Evolutionary conservation across 2,329 filamentous ascomycete species (phyloP), one percentile per base, ranked within the genome.

Genomic region (Epichloe coenophiala): DNA sequence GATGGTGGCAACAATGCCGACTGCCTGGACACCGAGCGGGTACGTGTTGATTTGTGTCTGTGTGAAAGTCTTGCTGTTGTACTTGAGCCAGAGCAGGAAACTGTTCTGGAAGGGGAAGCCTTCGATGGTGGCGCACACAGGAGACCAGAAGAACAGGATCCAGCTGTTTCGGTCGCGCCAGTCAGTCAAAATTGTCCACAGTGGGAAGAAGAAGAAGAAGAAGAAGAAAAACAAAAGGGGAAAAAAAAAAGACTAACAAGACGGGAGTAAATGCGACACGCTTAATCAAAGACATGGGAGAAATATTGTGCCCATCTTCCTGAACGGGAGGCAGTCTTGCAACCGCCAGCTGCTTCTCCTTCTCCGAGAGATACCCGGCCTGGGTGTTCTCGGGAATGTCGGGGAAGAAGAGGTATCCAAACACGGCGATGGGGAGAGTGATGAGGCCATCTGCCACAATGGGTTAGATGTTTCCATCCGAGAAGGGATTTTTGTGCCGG

Each of bases 381-480:
- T 66, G 65, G 1, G 73, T 66, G 0, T 74, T 76, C 21, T 71
- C 70, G 0, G 64, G 76, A 59, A 53, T 76, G 17, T 68, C 65
- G 1, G 66, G 66, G 44, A 69, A 68, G 41, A 68, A 57, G 27
- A 67, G 49, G 57, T 64, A 60, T 13, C 65, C 65, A 11, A 64
- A 64, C 0, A 66, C 15, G 2, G 65, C 66, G 5, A 69, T 57
- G 1, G 65, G 63, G 2, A 68, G 55, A 3, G 66, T 68, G 2
- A 69, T 71, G 1, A 74, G 68, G 1, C 83, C 83, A 59, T 87
- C 31, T 31, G 31, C 31, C 31, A 11, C 9, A 31, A 0, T 9
- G 3, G 3, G 31, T 11, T 31, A 31, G 31, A 31, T 9, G 3
- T 31, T 31, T 11, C 31, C 31, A 31, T 31, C 31, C 31, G 31